These are phyloP conservation scores for Diaporthe sp. DNA, from an alignment of 2,329 filamentous ascomycete species.

Conservation along the genomic window DNA sequence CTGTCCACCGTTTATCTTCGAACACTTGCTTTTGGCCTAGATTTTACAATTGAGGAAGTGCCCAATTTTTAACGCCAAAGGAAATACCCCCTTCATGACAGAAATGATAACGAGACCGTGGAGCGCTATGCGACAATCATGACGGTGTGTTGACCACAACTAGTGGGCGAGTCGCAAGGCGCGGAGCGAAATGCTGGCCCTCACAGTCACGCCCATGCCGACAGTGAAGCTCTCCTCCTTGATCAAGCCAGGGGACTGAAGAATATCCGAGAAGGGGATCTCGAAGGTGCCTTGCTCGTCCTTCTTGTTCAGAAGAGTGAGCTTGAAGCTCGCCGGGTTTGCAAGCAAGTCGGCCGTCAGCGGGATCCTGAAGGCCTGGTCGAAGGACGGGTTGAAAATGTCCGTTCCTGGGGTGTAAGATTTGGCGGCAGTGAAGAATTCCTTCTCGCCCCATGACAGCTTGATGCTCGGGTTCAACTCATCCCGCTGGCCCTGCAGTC, in stretches of 20 bases:
- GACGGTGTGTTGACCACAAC: neutral
- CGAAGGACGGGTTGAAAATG: slow-evolving; percentile 59
- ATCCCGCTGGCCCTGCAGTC: slow-evolving; percentile 54
- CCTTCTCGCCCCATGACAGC: slow-evolving; percentile 52
- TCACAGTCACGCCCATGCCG: slow-evolving; percentile 46
- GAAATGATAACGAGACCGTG: neutral
- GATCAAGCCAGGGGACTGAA: slow-evolving; percentile 44
- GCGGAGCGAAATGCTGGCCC: slow-evolving; percentile 48
- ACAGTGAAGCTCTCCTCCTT: slow-evolving; percentile 48
- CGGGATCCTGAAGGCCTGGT: slow-evolving; percentile 55
- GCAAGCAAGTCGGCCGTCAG: slow-evolving; percentile 45
- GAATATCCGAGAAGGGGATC: slow-evolving; percentile 48
- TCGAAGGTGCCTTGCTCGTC: slow-evolving; percentile 47
- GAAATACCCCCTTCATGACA: neutral
- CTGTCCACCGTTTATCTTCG: too few species aligned
- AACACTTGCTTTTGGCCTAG: neutral
- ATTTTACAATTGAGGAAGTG: neutral
- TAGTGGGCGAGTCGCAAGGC: slow-evolving; percentile 39
- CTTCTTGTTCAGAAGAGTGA: slow-evolving; percentile 48
- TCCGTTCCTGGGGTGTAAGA: slow-evolving; percentile 55
- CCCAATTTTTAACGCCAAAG: neutral
- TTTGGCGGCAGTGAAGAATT: slow-evolving; percentile 54
- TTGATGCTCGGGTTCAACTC: slow-evolving; percentile 57
- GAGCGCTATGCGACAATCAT: neutral
- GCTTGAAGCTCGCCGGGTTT: slow-evolving; percentile 43